Base-by-base conservation (phyloP, 1,139 yeast genomes). In the Geotrichum histeridarum region DNA sequence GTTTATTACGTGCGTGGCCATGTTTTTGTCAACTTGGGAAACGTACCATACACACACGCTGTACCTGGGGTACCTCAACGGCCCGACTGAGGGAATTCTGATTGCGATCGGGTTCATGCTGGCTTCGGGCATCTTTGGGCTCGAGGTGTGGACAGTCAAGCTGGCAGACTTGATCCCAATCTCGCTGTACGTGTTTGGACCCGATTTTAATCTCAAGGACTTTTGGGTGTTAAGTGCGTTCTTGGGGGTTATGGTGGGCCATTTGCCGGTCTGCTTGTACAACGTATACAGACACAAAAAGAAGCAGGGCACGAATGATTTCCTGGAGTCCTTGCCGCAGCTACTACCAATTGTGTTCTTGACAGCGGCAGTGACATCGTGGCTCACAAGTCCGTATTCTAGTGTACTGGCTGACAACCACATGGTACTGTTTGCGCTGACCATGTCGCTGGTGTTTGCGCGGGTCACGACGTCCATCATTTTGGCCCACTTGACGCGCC, bases 61-160 rank as follows among this genome's bases (percentile, higher is more conserved):
- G 58, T 86, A 76, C 64, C 75, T 86, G 54, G 84, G 87, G 33
- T 77, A 78, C 60, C 76, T 84, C 64, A 83, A 87, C 58, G 94
- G 93, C 2, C 94, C 94, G 0, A 90, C 87, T 2, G 94, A 86
- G 69, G 94, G 94, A 3, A 81, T 86, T 41, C 69, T 84, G 60
- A 77, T 84, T 72, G 78, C 86, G 43, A 71, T 77, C 48, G 65
- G 60, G 2, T 74, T 83, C 35, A 84, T 80, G 72, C 58, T 81
- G 11, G 51, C 78, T 30, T 80, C 87, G 0, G 90, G 86, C 1
- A 48, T 80, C 39, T 70, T 73, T 54, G 93, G 94, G 1, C 83
- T 84, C 3, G 77, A 73, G 4, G 71, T 83, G 54, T 85, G 88
- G 86, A 69, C 73, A 42, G 64, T 66, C 47, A 30, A 52, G 31